Base-by-base conservation (phyloP, 441 rosid genomes). In the Euphorbia corollata region DNA sequence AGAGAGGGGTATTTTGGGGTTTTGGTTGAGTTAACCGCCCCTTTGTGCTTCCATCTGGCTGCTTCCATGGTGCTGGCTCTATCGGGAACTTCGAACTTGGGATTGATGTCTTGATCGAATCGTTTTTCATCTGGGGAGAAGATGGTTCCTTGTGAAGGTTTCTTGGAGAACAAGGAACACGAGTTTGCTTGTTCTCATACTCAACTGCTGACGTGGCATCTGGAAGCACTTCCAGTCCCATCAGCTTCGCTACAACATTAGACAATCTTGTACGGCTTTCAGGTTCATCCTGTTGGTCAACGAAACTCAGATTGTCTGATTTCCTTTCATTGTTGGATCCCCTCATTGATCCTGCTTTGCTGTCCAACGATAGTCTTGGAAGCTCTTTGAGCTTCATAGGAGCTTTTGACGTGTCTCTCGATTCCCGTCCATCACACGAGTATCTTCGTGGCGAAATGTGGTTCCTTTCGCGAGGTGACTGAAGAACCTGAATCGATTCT, bases 281-380 rank as follows among this genome's bases (percentile, higher is more conserved):
- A 22, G 75, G 81, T 64, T 83, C 88, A 71, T 81, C 88, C 32
- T 79, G 83, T 76, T 48, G 73, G 78, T 68, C 75, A 45, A 56
- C 23, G 22, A 23, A 41, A 62, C 45, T 64, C 68, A 78, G 78
- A 70, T 61, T 51, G 60, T 73, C 80, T 39, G 82, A 74, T 76
- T 78, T 81, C 65, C 71, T 68, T 59, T 83, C 84, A 36, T 78
- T 59, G 68, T 69, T 73, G 36, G 82, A 77, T 63, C 86, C 81
- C 62, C 81, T 78, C n/a, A 76, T 67, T 59, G 91, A 79, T 65
- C 72, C 74, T 13, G 78, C 83, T 80, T 84, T 88, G 73, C 99
- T 90, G 82, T 92, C 98, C 71, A 95, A 68, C 27, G 99, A 92
- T 69, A 92, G 79, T 81, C 99, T 86, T 0, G 96, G 99, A 19